Evolutionary conservation across 164 flowering plant species (phyloP), one percentile per base, ranked within the genome.

Genomic region (Vitis amurensis): DNA sequence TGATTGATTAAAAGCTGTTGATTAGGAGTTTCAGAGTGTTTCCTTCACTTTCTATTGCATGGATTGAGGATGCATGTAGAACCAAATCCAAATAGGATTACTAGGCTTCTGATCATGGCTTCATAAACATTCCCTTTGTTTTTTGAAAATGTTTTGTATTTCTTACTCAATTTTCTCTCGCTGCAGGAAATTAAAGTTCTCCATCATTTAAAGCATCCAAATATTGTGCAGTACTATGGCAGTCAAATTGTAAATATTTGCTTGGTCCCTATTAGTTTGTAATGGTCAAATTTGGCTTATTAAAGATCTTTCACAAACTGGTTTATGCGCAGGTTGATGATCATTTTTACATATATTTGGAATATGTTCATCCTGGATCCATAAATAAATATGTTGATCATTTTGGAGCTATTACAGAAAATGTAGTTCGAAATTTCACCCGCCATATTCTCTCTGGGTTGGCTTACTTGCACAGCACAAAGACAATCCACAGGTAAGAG

Each of bases 141-240:
- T 37, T 37, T 37, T 37, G 44, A 37, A 37, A 37, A 37, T 31
- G 19, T 50, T 52, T 27, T 27, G 44, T 49, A 30, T 44, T 19
- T 57, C 37, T 77, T 50, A 37, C 13, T 27, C 27, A 23, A 15
- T 2, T 49, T 64, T 69, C 60, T 30, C 19, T 62, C 71, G 44
- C 55, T 74, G 73, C 88, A 94, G 98, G 98, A 94, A 79, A 94
- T 94, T 59, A 83, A 84, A 71, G 79, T 90, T 71, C 92, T 94
- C 47, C 80, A 87, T 68, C 85, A 82, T 47, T 74, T 92, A 59
- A 80, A 89, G 79, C 98, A 94, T 80, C 94, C 88, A 69, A 94
- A 94, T 70, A 90, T 94, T 31, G 98, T 94, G 77, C 94, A 89
- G 81, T 94, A 94, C 74, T 90, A 83, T 83, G 98, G 98, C 47